Conservation (phyloP, 371 early-diverging fungal species). For the Basidiobolus meristosporus region DNA sequence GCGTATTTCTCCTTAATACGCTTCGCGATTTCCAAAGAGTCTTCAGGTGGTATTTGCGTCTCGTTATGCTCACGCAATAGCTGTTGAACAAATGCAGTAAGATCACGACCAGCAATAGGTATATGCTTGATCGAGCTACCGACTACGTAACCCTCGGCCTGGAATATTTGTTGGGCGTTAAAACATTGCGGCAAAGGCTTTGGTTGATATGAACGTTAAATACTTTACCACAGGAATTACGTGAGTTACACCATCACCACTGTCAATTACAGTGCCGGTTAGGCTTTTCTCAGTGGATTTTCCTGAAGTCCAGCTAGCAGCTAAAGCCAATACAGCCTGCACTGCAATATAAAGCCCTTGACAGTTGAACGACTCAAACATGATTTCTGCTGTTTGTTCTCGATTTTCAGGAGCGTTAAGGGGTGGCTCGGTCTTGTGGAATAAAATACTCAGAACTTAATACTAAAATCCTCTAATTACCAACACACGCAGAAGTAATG, state of each 20-base stretch:
- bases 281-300: conserved; percentile 60
- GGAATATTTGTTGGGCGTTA: background rate
- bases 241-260: conserved; percentile 97
- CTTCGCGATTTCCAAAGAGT: conserved; percentile 82
- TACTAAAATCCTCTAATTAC: too few relatives aligned
- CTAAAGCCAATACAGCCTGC: conserved; percentile 80
- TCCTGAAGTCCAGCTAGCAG: conserved; percentile 73
- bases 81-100: conserved; percentile 92
- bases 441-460: background rate
- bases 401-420: conserved; percentile 84
- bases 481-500: too few relatives aligned
- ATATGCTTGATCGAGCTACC: conserved; percentile 93
- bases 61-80: conserved; percentile 88
- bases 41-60: conserved; percentile 85
- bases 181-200: background rate
- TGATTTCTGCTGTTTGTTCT: conserved; percentile 83
- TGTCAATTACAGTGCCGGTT: conserved; percentile 94
- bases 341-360: conserved; percentile 84
- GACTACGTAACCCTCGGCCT: conserved; percentile 96
- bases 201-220: background rate
- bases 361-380: conserved; percentile 83
- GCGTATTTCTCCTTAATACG: conserved; percentile 90
- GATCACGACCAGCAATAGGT: conserved; percentile 94
- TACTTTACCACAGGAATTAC: conserved; percentile 87
- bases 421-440: conserved; percentile 65